These are phyloP conservation scores for Caryopteris hybrid DNA, from an alignment of 305 asterid genomes.

Conservation along the genomic window DNA sequence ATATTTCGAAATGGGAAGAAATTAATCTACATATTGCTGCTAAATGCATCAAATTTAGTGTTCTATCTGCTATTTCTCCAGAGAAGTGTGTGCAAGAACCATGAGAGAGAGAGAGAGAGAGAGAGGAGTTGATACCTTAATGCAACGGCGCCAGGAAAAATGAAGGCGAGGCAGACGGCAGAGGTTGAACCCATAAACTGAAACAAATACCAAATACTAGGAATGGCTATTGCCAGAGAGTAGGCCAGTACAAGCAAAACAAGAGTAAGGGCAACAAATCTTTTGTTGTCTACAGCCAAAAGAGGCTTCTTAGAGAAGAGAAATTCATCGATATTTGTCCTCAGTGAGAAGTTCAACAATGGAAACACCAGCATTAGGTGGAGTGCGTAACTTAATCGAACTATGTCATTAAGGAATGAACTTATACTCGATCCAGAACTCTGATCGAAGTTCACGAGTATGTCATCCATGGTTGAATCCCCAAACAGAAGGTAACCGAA, in stretches of 20 bases:
- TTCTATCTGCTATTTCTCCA: no score
- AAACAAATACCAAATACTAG: constrained; percentile 88
- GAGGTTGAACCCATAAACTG: constrained; percentile 95
- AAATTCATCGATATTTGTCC: constrained; percentile 73
- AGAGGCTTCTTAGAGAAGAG: constrained; percentile 54
- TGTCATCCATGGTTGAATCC: constrained; percentile 83
- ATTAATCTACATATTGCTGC: no score
- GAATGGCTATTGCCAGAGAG: constrained; percentile 61
- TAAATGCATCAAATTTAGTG: no score
- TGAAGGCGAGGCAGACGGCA: constrained; percentile 79
- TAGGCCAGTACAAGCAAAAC: constrained; percentile 51
- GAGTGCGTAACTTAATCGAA: constrained; percentile 76
- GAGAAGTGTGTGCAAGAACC: neutral
- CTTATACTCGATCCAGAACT: constrained; percentile 43
- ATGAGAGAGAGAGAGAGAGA: neutral
- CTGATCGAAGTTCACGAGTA: constrained; percentile 76
- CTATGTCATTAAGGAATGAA: constrained; percentile 49
- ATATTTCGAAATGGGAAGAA: no score
- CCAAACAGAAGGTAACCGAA: constrained; percentile 95
- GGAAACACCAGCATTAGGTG: constrained; percentile 89
- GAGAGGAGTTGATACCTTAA: constrained; percentile 44
- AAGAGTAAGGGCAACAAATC: constrained; percentile 61
- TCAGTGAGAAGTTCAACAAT: constrained; percentile 73
- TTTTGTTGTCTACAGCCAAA: constrained; percentile 40
- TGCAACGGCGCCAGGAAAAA: constrained; percentile 74